Conservation (phyloP, 495 filamentous ascomycete species). For the Tuber melanosporum region DNA sequence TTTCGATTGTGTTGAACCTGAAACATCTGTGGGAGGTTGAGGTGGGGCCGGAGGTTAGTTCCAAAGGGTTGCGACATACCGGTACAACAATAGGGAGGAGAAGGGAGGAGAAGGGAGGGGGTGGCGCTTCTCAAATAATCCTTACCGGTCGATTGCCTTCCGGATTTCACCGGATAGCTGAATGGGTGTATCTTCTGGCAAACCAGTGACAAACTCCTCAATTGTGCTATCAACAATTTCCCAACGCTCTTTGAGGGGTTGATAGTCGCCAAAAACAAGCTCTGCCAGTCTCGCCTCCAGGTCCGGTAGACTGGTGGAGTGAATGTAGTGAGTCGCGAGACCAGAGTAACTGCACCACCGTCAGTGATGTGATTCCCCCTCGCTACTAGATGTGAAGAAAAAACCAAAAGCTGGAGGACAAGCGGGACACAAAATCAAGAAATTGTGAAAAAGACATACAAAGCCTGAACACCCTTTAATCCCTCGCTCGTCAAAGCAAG, state of each 20-base stretch:
- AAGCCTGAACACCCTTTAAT: conserved; percentile 71
- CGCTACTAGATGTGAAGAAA: neutral
- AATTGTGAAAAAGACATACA: conserved; percentile 45
- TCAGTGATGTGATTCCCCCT: neutral
- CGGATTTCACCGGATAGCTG: conserved; percentile 59
- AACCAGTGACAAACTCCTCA: conserved; percentile 78
- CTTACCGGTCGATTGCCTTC: conserved; percentile 64
- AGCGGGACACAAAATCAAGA: neutral
- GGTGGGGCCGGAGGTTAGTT: conserved; percentile 7
- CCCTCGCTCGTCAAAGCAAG: conserved; percentile 79
- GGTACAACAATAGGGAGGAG: neutral
- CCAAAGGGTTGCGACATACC: neutral
- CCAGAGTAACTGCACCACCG: conserved; percentile 56
- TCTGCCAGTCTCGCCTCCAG: conserved; percentile 83
- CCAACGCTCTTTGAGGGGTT: conserved; percentile 54
- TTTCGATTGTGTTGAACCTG: conserved; percentile 55
- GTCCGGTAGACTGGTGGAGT: conserved; percentile 73
- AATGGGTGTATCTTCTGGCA: conserved; percentile 65
- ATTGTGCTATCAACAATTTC: conserved; percentile 75
- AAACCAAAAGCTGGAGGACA: neutral
- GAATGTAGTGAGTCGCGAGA: conserved; percentile 87
- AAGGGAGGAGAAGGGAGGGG: neutral
- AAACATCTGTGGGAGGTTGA: conserved; percentile 51
- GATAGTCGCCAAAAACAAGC: conserved; percentile 73
- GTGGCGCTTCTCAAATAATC: neutral